A percentile compares a stretch with the other conserved stretches of the same genome.
Evolutionary conservation across 1,284 basidiomycete genomes (phyloP).

Genomic region (Neonothopanus nambi): DNA sequence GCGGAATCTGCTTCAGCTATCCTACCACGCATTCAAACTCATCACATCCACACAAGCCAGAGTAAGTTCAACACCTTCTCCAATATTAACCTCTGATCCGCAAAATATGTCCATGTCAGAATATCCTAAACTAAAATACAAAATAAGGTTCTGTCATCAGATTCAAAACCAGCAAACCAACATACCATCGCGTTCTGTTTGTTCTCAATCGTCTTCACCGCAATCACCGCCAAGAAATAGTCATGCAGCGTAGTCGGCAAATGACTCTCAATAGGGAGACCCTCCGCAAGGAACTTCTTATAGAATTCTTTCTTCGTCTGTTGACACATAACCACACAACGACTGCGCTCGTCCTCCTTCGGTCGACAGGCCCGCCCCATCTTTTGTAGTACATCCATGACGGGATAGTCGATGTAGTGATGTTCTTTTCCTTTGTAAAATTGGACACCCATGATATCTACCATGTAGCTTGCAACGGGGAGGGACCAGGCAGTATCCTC

Average conservation of each 20-base stretch:
- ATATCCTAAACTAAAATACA: constrained; percentile 74
- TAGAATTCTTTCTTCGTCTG: constrained; percentile 97
- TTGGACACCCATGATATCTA: constrained; percentile 98
- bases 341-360: constrained; percentile 80
- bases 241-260: constrained; percentile 89
- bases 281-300: constrained; percentile 97
- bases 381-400: constrained; percentile 98
- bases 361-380: constrained; percentile 96
- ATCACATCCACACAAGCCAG: constrained; percentile 96
- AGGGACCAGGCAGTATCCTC: constrained; percentile 96
- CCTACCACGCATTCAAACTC: constrained; percentile 95
- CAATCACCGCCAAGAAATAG: constrained; percentile 98
- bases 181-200: constrained; percentile 94
- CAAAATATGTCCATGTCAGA: constrained; percentile 92
- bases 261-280: constrained; percentile 96
- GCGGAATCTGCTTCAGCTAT: constrained; percentile 95
- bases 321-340: constrained; percentile 96
- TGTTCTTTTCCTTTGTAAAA: constrained; percentile 95
- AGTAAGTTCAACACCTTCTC: constrained; percentile 89
- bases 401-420: constrained; percentile 96
- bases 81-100: constrained; percentile 86
- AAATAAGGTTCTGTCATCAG: constrained; percentile 1
- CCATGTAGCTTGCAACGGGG: constrained; percentile 93
- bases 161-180: constrained; percentile 15
- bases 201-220: constrained; percentile 97